Conservation (phyloP, 2,329 filamentous ascomycete species). For the Aspergillus floridensis region DNA sequence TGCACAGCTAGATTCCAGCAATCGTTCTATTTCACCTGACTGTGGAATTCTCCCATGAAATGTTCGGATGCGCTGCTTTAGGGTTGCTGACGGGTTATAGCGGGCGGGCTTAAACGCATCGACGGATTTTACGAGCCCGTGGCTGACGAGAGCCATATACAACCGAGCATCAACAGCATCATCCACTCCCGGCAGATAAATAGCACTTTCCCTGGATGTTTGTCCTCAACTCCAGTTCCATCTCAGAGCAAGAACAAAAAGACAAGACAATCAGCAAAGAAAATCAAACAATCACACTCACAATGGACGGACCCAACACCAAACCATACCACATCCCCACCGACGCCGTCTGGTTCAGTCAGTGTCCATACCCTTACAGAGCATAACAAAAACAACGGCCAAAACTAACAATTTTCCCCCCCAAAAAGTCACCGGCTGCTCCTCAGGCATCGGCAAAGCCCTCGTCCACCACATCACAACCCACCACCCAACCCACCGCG, state of each 20-base stretch:
- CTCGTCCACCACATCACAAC: constrained; percentile 38
- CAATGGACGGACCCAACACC: background rate
- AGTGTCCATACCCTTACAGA: constrained; percentile 11
- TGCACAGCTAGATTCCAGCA: too few species aligned
- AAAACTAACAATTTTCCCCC: background rate
- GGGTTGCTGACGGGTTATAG: background rate
- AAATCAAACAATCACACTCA: background rate
- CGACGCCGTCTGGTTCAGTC: constrained; percentile 41
- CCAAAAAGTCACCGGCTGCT: constrained; percentile 49
- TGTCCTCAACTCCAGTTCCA: background rate
- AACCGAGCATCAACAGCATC: background rate
- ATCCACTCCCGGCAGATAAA: background rate
- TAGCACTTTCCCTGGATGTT: background rate
- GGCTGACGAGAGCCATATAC: background rate
- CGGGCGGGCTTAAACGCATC: background rate
- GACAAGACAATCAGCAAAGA: background rate
- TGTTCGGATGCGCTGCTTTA: background rate
- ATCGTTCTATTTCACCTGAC: too few species aligned
- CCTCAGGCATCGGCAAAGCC: constrained; percentile 48
- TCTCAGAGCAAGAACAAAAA: too few species aligned
- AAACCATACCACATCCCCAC: constrained; percentile 4
- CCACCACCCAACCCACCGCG: constrained; percentile 38
- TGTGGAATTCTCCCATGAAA: too few species aligned
- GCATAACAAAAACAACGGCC: constrained; percentile 13
- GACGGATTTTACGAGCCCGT: background rate